Conservation (phyloP, 2,329 filamentous ascomycete species). For the Trichophyton rubrum region DNA sequence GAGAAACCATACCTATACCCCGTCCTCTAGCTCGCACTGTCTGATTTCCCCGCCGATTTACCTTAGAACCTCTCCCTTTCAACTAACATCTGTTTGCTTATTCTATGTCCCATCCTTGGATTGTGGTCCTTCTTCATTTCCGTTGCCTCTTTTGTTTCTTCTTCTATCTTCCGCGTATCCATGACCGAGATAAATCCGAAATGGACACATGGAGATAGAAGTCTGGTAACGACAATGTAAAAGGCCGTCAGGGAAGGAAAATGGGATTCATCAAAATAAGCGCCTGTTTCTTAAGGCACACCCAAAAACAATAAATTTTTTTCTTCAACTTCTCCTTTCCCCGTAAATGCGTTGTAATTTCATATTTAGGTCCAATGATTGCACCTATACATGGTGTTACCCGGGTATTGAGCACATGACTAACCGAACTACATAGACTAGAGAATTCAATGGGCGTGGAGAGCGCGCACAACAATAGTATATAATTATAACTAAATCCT, state of each 20-base stretch:
- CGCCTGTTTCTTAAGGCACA: constrained; percentile 16
- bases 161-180: neutral
- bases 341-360: neutral
- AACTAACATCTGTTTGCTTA: constrained; percentile 4
- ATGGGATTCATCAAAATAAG: constrained; percentile 9
- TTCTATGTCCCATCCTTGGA: constrained; percentile 8
- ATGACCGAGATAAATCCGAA: neutral
- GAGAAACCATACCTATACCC: neutral
- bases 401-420: too few relatives aligned
- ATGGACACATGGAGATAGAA: neutral
- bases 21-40: neutral
- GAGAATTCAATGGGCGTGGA: too few relatives aligned
- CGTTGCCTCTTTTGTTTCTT: neutral
- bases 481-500: too few relatives aligned
- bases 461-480: too few relatives aligned
- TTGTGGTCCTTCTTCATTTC: neutral
- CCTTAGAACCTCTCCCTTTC: neutral
- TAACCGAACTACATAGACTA: too few relatives aligned
- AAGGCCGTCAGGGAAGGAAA: constrained; percentile 1
- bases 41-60: constrained; percentile 5
- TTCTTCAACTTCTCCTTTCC: neutral
- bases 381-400: too few relatives aligned
- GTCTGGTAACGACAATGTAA: neutral
- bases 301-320: constrained; percentile 5
- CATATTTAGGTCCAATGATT: neutral